phyloP scores from a whole-genome alignment of 805 yeast species.

The Priceomyces castillae region DNA sequence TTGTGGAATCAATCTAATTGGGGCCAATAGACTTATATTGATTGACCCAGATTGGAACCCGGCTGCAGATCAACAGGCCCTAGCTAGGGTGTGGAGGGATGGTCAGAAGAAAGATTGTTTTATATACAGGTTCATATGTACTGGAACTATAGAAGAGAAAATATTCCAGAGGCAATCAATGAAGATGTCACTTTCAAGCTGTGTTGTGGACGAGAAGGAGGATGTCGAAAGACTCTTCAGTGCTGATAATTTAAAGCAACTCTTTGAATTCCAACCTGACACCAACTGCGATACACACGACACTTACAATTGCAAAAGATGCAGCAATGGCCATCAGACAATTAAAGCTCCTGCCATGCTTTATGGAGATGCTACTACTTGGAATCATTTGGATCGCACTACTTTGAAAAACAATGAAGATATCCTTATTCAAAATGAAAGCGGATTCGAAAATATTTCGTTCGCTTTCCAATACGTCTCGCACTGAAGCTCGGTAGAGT shows the following conservation, averaged over 20 bases:
- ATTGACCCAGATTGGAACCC: conserved; percentile 98
- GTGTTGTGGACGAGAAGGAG: conserved; percentile 95
- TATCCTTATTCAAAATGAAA: conserved; percentile 71
- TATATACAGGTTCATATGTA: conserved; percentile 87
- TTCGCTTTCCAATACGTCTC: conserved; percentile 93
- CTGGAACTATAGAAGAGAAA: conserved; percentile 95
- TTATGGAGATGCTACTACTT: conserved; percentile 95
- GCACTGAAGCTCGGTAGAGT: conserved; percentile 41
- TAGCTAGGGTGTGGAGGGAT: conserved; percentile 98
- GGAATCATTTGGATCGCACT: conserved; percentile 83
- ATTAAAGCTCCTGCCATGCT: conserved; percentile 79
- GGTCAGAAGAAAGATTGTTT: conserved; percentile 97
- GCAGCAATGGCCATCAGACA: conserved; percentile 53
- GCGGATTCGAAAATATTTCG: conserved; percentile 63
- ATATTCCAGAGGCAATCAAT: conserved; percentile 94
- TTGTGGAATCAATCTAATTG: conserved; percentile 95
- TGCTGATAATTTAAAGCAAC: conserved; percentile 70
- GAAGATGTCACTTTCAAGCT: conserved; percentile 87
- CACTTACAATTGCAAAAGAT: conserved; percentile 83
- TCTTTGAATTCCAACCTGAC: conserved; percentile 66
- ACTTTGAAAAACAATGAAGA: conserved; percentile 70
- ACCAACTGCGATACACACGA: conserved; percentile 90
- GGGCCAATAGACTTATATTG: conserved; percentile 86
- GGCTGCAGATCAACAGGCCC: conserved; percentile 95
- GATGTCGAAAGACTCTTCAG: conserved; percentile 92